A percentile compares a stretch with the other conserved stretches of the same genome.
phyloP scores from a whole-genome alignment of 768 basidiomycete genomes.

The Termitomyces sp. region DNA sequence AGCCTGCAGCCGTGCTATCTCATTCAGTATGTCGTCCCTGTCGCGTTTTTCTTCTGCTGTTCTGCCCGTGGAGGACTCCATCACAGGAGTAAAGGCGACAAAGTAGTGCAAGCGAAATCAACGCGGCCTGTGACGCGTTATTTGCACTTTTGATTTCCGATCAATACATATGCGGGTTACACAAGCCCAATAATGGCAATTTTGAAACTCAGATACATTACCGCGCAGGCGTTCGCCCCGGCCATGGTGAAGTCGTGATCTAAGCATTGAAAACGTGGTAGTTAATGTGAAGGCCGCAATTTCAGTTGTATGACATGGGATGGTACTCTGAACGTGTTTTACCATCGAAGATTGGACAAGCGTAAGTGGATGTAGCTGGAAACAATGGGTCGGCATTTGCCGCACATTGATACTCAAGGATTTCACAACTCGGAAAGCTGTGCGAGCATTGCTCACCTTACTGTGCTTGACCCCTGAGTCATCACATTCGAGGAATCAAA shows the following conservation, averaged over 20 bases:
- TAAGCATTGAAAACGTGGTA: background rate
- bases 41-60: slow-evolving; percentile 27
- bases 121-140: slow-evolving; percentile 20
- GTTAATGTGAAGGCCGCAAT: background rate
- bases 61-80: slow-evolving; percentile 53
- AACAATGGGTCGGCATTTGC: slow-evolving; percentile 28
- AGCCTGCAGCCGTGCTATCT: slow-evolving; percentile 53
- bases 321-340: slow-evolving; percentile 1
- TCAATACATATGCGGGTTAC: background rate
- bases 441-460: slow-evolving; percentile 5
- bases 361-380: slow-evolving; percentile 14
- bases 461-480: slow-evolving; percentile 7
- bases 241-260: slow-evolving; percentile 7
- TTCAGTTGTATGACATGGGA: background rate
- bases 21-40: slow-evolving; percentile 43
- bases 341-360: background rate
- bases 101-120: background rate
- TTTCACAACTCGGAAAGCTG: slow-evolving; percentile 13
- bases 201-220: slow-evolving; percentile 27
- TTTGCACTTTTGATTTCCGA: slow-evolving; percentile 5
- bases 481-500: slow-evolving; percentile 11
- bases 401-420: slow-evolving; percentile 14
- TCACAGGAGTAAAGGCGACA: slow-evolving; percentile 17
- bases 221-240: background rate
- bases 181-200: slow-evolving; percentile 9